Evolutionary conservation across 805 yeast species (phyloP).

Genomic region (Tetrapisispora taiwanensis): DNA sequence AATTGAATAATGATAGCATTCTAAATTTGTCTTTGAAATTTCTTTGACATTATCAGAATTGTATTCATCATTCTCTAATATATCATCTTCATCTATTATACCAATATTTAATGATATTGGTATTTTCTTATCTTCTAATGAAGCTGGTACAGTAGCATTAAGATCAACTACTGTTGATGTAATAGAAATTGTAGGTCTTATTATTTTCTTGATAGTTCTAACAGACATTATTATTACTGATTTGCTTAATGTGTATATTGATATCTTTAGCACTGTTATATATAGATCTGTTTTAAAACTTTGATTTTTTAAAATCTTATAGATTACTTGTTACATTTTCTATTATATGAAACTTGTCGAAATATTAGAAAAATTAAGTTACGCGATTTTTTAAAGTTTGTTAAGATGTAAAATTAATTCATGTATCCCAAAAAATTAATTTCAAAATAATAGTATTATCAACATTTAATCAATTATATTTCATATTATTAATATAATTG

Average conservation of each 20-base stretch:
- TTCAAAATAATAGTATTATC: too few species aligned
- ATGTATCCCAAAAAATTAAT: too few species aligned
- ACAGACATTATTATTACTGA: conserved; percentile 6
- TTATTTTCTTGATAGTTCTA: conserved; percentile 9
- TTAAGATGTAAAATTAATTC: not conserved
- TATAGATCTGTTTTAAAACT: too few species aligned
- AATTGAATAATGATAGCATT: conserved; percentile 21
- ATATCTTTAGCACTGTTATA: too few species aligned
- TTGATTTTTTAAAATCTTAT: too few species aligned
- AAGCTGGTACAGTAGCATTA: conserved; percentile 16
- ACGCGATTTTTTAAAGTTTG: too few species aligned
- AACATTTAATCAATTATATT: too few species aligned
- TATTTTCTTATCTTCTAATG: conserved; percentile 8
- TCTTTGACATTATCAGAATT: not conserved
- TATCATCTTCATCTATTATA: conserved; percentile 3
- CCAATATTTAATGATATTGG: conserved; percentile 16
- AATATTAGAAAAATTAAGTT: too few species aligned
- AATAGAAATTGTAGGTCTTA: conserved; percentile 7
- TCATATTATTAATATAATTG: too few species aligned
- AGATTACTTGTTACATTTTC: too few species aligned
- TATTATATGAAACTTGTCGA: too few species aligned
- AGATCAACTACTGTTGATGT: conserved; percentile 10
- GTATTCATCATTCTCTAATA: not conserved
- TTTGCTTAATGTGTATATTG: too few species aligned
- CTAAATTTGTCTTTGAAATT: conserved; percentile 7